A percentile compares a stretch with the other conserved stretches of the same genome.
Conservation (phyloP, 2,329 filamentous ascomycete species). For the Fusarium pseudonygamai region DNA sequence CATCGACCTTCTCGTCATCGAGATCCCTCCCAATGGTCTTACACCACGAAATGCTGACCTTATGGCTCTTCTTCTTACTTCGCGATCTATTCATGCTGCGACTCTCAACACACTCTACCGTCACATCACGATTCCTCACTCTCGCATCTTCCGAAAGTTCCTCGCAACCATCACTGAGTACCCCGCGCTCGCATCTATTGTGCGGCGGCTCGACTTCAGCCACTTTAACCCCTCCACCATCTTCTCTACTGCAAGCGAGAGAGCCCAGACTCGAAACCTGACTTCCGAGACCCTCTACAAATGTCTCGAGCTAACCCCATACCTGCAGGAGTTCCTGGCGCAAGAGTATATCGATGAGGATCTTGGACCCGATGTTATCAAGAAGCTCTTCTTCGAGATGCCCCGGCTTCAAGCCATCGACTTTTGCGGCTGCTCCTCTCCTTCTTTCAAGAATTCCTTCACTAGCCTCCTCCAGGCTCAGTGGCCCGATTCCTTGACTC, state of each 20-base stretch:
- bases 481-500: slow-evolving; percentile 64
- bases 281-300: slow-evolving; percentile 77
- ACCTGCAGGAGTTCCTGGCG: slow-evolving; percentile 79
- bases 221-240: slow-evolving; percentile 85
- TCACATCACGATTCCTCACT: slow-evolving; percentile 84
- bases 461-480: slow-evolving; percentile 61
- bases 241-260: slow-evolving; percentile 79
- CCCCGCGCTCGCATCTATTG: slow-evolving; percentile 75
- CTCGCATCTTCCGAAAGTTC: slow-evolving; percentile 84
- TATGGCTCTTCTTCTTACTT: slow-evolving; percentile 79
- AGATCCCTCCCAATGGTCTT: slow-evolving; percentile 77
- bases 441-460: slow-evolving; percentile 73
- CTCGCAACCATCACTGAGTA: slow-evolving; percentile 74
- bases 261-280: slow-evolving; percentile 77
- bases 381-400: slow-evolving; percentile 75
- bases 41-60: slow-evolving; percentile 81
- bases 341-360: slow-evolving; percentile 86
- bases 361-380: slow-evolving; percentile 72
- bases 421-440: slow-evolving; percentile 79
- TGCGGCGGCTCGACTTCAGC: slow-evolving; percentile 83
- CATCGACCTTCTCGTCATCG: slow-evolving; percentile 77
- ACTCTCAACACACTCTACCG: slow-evolving; percentile 80
- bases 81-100: slow-evolving; percentile 75
- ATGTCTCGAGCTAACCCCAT: slow-evolving; percentile 76
- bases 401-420: slow-evolving; percentile 74